A percentile compares a stretch with the other conserved stretches of the same genome.
Conservation (phyloP, 2,329 filamentous ascomycete genomes). For the Byssoonygena ceratinophila region DNA sequence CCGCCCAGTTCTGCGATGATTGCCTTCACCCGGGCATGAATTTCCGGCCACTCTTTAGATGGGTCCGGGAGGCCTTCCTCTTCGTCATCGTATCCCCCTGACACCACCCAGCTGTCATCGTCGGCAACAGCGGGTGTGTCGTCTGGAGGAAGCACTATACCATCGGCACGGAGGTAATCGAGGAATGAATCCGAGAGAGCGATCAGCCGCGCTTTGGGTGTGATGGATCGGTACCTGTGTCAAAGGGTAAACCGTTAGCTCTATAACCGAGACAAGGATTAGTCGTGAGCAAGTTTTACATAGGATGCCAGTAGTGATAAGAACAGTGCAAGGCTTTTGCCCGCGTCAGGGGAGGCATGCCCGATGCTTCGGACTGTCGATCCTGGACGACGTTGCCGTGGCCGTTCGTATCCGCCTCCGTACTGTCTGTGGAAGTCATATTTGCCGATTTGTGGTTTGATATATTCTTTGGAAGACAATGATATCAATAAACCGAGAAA, state of each 20-base stretch:
- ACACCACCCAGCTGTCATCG: conserved; percentile 52
- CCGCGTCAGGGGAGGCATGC: conserved; percentile 71
- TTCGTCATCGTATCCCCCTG: conserved; percentile 48
- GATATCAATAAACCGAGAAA: too few relatives aligned
- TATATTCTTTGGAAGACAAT: too few relatives aligned
- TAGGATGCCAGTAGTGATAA: conserved; percentile 82
- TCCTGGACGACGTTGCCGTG: too few relatives aligned
- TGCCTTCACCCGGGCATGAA: conserved; percentile 65
- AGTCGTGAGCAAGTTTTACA: too few relatives aligned
- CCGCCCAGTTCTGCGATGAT: conserved; percentile 75
- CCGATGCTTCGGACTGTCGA: neutral
- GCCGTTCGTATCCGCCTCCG: neutral
- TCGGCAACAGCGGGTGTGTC: conserved; percentile 30
- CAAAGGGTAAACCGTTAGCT: neutral
- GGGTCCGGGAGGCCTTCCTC: conserved; percentile 49
- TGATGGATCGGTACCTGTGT: conserved; percentile 62
- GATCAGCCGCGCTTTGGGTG: conserved; percentile 77
- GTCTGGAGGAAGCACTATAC: conserved; percentile 63
- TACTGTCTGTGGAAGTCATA: neutral
- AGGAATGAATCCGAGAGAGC: conserved; percentile 66
- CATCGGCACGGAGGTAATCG: conserved; percentile 79
- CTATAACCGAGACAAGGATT: too few relatives aligned
- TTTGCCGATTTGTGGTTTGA: neutral
- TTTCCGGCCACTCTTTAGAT: conserved; percentile 52
- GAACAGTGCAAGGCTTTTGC: conserved; percentile 90